A percentile compares a stretch with the other conserved stretches of the same genome.
Conservation (phyloP, 345 rosid species). For the Eucalyptus polyanthemos region DNA sequence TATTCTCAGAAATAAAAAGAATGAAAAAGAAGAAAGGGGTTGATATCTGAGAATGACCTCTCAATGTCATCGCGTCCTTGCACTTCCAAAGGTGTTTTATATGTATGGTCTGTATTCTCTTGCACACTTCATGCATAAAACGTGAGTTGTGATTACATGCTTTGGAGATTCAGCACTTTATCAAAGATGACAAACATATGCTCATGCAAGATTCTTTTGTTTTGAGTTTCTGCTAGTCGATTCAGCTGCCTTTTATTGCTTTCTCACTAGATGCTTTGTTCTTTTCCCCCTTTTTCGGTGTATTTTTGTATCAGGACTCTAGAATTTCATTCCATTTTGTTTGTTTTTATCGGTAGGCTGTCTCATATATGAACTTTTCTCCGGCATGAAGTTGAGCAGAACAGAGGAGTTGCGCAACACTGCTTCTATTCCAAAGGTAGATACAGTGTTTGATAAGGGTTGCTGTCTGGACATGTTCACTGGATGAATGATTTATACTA, state of each 20-base stretch:
- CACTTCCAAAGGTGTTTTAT: neutral
- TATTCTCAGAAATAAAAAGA: neutral
- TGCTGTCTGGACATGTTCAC: neutral
- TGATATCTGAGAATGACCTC: neutral
- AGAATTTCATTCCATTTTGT: neutral
- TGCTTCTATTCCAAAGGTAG: constrained; percentile 88
- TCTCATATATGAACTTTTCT: constrained; percentile 88
- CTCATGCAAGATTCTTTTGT: neutral
- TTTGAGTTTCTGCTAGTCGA: neutral
- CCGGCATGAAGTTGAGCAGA: constrained; percentile 69
- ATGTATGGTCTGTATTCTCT: neutral
- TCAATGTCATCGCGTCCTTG: neutral
- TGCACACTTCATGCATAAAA: neutral
- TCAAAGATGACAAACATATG: neutral
- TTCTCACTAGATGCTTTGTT: neutral
- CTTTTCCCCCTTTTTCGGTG: neutral
- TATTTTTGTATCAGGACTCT: neutral
- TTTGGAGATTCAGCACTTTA: neutral
- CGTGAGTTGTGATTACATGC: neutral
- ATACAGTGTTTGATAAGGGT: neutral
- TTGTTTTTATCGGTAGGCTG: constrained; percentile 44
- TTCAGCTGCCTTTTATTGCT: neutral
- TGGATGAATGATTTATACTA: neutral
- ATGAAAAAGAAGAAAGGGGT: neutral
- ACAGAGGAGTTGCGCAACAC: constrained; percentile 97